Conservation (phyloP, 2,329 filamentous ascomycete species). For the Grosmannia penicillata region DNA sequence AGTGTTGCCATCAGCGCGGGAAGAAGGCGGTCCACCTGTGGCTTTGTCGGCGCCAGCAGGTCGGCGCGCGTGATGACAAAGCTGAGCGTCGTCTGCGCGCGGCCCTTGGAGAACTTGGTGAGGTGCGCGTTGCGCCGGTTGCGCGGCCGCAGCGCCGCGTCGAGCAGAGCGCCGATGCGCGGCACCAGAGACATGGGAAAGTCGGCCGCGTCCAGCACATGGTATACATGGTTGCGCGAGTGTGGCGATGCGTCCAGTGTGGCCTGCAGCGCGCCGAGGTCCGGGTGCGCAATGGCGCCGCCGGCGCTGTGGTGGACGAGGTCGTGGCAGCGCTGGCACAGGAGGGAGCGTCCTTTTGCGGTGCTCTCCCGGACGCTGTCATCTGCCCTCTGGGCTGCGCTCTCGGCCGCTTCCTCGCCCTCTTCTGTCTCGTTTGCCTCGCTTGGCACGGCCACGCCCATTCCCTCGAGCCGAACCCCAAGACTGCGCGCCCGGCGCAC, state of each 20-base stretch:
- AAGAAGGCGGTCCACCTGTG: slow-evolving; percentile 75
- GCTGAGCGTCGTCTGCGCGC: slow-evolving; percentile 63
- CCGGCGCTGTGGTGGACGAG: slow-evolving; percentile 63
- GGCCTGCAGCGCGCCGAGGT: slow-evolving; percentile 63
- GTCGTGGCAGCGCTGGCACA: slow-evolving; percentile 81
- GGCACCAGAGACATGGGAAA: slow-evolving; percentile 90
- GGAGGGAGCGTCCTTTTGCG: slow-evolving; percentile 24
- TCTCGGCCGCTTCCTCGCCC: not conserved
- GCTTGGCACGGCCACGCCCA: too few relatives aligned
- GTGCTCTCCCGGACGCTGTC: not conserved
- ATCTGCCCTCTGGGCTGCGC: too few relatives aligned
- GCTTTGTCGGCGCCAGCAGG: slow-evolving; percentile 67
- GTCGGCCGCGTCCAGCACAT: slow-evolving; percentile 87
- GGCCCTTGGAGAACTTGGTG: slow-evolving; percentile 49
- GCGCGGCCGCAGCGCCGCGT: slow-evolving; percentile 57
- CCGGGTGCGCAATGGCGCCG: slow-evolving; percentile 63
- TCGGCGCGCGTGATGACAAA: slow-evolving; percentile 88
- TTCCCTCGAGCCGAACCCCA: too few relatives aligned
- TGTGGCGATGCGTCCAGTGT: slow-evolving; percentile 82
- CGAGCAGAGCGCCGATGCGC: slow-evolving; percentile 54
- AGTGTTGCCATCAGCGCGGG: slow-evolving; percentile 68
- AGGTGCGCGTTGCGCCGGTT: slow-evolving; percentile 67
- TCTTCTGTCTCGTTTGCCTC: slow-evolving; percentile 2
- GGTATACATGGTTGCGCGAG: slow-evolving; percentile 87
- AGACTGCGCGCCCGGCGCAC: slow-evolving; percentile 25